phyloP scores from a whole-genome alignment of 257 asterid genomes.

The Solanum paucissectum region DNA sequence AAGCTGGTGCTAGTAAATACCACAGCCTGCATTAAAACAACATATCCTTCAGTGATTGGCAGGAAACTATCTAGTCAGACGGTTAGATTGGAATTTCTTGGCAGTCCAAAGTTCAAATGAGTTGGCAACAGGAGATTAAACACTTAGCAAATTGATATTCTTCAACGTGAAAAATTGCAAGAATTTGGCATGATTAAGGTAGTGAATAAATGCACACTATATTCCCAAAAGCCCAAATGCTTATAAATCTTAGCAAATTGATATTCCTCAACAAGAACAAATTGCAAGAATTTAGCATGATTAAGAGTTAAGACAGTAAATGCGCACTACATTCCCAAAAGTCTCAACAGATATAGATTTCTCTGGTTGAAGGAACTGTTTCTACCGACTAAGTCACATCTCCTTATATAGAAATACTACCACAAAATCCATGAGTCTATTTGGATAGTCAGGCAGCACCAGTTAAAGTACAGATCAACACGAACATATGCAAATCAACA shows the following conservation, averaged over 20 bases:
- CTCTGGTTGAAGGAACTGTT: not conserved
- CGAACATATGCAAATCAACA: not conserved
- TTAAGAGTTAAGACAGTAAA: not conserved
- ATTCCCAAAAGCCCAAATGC: not conserved
- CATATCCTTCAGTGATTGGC: not conserved
- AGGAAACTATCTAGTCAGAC: not conserved
- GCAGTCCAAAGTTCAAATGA: not conserved
- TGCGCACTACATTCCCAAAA: not conserved
- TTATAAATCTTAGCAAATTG: not conserved
- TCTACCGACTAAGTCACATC: not conserved
- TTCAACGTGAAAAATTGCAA: not conserved
- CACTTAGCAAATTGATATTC: not conserved
- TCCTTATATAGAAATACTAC: not conserved
- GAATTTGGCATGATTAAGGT: not conserved
- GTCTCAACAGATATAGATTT: not conserved
- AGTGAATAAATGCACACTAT: not conserved
- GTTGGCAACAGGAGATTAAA: not conserved
- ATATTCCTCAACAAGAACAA: not conserved
- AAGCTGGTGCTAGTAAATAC: constrained; percentile 60
- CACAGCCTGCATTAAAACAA: constrained; percentile 57
- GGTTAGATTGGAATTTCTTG: not conserved
- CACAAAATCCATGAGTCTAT: not conserved
- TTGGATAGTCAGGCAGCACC: not conserved
- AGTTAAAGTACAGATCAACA: not conserved
- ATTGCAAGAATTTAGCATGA: not conserved